Base-by-base conservation (phyloP, 768 basidiomycete genomes). In the Suillus fuscotomentosus region DNA sequence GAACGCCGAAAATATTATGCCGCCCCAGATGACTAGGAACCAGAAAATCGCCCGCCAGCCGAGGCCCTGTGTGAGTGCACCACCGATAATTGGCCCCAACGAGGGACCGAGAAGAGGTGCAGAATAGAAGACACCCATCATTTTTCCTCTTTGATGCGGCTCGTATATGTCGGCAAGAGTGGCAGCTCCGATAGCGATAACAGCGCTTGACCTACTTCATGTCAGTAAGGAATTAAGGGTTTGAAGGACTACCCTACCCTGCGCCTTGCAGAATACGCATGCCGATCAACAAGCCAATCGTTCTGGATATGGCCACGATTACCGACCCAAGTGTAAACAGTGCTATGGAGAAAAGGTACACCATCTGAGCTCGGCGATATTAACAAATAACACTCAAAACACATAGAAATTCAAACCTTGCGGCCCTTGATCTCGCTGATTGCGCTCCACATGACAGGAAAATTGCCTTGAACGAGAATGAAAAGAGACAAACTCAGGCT, bases 21-120 rank as follows among this genome's bases (percentile, higher is more conserved):
- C 86, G 10, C 84, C 84, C 61, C 88, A 79, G 38, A 88, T 86
- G 3, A 86, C 79, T 42, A 92, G 80, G 73, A 94, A 93, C 85
- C 91, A 96, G 76, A 96, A 94, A 1, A 91, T 87, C 1, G 89
- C 86, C 43, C 95, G 84, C 95, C 95, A 97, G 61, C 80, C 83
- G 73, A 88, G 86, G 0, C 81, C 83, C 61, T 87, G 80, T 0
- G 91, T 86, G 6, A 93, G 75, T 2, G 77, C 82, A 0, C 92
- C 91, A 2, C 92, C 91, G 50, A 92, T 70, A 38, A 93, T 82
- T 1, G 90, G 89, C 0, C 89, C 91, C 0, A 90, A 60, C 2
- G 83, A 82, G 2, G 84, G 82, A 1, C 91, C 93, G 5, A 95
- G 83, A 8, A 94, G 82, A 0, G 91, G 92, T 5, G 92, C 88